Conservation (phyloP, 495 filamentous ascomycete species). For the Penicillium bovifimosum region DNA sequence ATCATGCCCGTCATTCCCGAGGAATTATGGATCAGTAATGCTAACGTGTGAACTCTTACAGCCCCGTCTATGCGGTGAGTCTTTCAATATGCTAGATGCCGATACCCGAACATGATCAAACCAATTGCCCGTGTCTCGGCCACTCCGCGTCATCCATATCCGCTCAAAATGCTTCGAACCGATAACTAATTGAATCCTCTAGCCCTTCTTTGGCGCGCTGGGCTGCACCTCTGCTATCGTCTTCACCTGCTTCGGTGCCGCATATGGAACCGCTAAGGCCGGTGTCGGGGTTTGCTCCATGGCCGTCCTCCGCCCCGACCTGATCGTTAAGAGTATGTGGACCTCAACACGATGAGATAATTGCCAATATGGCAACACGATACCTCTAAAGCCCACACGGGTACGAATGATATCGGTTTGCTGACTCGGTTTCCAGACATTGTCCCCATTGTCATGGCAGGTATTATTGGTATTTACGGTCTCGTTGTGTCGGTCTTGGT, state of each 20-base stretch:
- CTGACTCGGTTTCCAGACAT: slow-evolving; percentile 62
- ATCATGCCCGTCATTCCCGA: slow-evolving; percentile 3
- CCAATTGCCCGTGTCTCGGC: slow-evolving; percentile 14
- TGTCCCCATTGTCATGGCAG: slow-evolving; percentile 99
- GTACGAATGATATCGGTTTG: neutral
- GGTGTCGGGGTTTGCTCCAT: slow-evolving; percentile 97
- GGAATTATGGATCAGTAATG: slow-evolving; percentile 19
- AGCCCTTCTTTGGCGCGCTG: slow-evolving; percentile 99
- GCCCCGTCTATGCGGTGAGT: slow-evolving; percentile 99
- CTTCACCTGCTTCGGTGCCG: slow-evolving; percentile 97
- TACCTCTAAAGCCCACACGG: neutral
- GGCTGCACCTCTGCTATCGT: slow-evolving; percentile 97
- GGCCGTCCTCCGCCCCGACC: slow-evolving; percentile 94
- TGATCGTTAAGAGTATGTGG: slow-evolving; percentile 97
- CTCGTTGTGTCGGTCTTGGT: slow-evolving; percentile 98
- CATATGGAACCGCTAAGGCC: slow-evolving; percentile 98
- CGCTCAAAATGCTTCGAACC: slow-evolving; percentile 2
- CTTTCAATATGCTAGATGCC: slow-evolving; percentile 11
- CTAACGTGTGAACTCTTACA: slow-evolving; percentile 45
- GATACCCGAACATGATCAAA: slow-evolving; percentile 3
- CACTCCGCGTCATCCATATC: slow-evolving; percentile 8
- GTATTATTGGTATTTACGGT: slow-evolving; percentile 99
- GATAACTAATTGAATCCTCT: slow-evolving; percentile 26
- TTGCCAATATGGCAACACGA: neutral
- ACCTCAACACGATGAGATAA: neutral